These are phyloP conservation scores for Talaromyces thailandensis DNA, from an alignment of 495 filamentous ascomycete genomes.

Conservation along the genomic window DNA sequence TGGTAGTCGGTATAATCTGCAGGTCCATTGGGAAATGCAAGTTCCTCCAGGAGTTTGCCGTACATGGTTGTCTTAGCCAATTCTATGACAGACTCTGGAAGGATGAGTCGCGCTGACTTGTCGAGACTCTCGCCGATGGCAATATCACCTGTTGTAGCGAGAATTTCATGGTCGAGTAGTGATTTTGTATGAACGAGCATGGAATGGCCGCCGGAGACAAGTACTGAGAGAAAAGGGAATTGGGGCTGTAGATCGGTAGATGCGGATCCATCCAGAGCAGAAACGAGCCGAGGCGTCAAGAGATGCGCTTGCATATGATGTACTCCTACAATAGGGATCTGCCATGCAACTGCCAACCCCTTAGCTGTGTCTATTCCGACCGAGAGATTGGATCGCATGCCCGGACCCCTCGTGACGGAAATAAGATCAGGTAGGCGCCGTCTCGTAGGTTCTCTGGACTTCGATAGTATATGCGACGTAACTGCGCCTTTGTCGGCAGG, in stretches of 20 bases:
- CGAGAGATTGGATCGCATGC: constrained; percentile 68
- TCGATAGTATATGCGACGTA: constrained; percentile 8
- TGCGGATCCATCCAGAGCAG: constrained; percentile 37
- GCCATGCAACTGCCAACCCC: constrained; percentile 75
- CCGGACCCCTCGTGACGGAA: constrained; percentile 79
- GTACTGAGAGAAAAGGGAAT: constrained; percentile 81
- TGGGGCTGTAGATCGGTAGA: constrained; percentile 12
- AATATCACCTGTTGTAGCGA: constrained; percentile 63
- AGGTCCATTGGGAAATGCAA: constrained; percentile 57
- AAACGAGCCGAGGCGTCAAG: constrained; percentile 73
- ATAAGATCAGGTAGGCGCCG: constrained; percentile 67
- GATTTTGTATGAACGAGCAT: constrained; percentile 65
- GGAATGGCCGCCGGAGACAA: constrained; percentile 92
- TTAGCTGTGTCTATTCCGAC: constrained; percentile 80
- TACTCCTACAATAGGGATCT: constrained; percentile 71
- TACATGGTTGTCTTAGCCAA: constrained; percentile 55
- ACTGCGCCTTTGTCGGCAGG: neutral
- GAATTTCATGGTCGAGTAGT: constrained; percentile 57
- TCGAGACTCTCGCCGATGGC: constrained; percentile 82
- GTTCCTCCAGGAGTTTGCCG: constrained; percentile 57
- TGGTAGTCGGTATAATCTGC: constrained; percentile 45
- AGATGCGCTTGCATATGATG: constrained; percentile 98
- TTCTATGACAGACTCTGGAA: constrained; percentile 45
- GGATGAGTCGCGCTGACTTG: constrained; percentile 66
- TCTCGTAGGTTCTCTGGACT: constrained; percentile 13